Conservation (phyloP, 495 filamentous ascomycete genomes). For the Xylaria venustula region DNA sequence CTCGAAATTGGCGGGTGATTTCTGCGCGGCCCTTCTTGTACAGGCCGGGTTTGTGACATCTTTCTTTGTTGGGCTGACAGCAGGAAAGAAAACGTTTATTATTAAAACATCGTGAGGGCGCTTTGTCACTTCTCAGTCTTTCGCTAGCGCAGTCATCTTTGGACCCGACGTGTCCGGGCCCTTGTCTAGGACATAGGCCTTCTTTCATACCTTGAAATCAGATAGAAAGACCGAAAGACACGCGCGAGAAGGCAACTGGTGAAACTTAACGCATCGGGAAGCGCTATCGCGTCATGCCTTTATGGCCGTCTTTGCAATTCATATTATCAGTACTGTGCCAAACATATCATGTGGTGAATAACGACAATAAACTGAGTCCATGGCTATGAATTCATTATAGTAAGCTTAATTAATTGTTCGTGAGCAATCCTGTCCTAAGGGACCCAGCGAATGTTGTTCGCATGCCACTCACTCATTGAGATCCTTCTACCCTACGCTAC, state of each 20-base stretch:
- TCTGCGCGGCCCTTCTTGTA: constrained; percentile 30
- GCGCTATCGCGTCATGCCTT: constrained; percentile 7
- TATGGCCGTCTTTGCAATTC: not conserved
- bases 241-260: not conserved
- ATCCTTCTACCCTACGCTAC: not conserved
- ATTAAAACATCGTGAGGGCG: constrained; percentile 13
- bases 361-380: not conserved
- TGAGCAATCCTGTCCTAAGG: not conserved
- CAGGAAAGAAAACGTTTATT: not conserved
- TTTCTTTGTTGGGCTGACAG: constrained; percentile 24
- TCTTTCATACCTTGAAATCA: constrained; percentile 26
- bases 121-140: constrained; percentile 26
- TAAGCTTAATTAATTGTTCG: not conserved
- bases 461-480: not conserved
- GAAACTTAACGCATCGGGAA: constrained; percentile 2
- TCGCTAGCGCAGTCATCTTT: constrained; percentile 4
- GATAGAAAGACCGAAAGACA: constrained; percentile 9
- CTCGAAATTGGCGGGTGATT: constrained; percentile 24
- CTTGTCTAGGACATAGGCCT: constrained; percentile 24
- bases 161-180: not conserved
- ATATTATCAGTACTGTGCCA: constrained; percentile 2
- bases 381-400: not conserved
- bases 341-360: not conserved
- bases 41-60: constrained; percentile 11
- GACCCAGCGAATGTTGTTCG: not conserved